A percentile compares a stretch with the other conserved stretches of the same genome.
phyloP scores from a whole-genome alignment of 345 rosid genomes.

The Syzygium aqueum region DNA sequence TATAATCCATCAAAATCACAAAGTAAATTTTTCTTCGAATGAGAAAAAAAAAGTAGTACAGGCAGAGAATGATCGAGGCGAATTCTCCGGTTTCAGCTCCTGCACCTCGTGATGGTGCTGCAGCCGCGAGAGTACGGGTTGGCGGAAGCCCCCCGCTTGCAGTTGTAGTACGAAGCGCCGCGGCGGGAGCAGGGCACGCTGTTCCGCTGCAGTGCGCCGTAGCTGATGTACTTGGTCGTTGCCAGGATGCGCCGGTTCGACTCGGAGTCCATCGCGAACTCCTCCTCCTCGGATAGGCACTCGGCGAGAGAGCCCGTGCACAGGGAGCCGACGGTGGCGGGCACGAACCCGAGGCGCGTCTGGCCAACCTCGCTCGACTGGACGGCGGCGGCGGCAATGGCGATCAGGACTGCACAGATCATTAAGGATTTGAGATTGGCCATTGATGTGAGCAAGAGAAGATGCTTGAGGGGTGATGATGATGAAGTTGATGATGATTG shows the following conservation, averaged over 20 bases:
- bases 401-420: background rate
- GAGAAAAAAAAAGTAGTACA: background rate
- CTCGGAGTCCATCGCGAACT: slow-evolving; percentile 68
- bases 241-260: slow-evolving; percentile 78
- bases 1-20: background rate
- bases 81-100: slow-evolving; percentile 22
- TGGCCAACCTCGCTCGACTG: background rate
- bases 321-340: background rate
- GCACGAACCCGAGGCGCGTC: background rate
- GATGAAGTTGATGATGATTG: background rate
- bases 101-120: slow-evolving; percentile 80
- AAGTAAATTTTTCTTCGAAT: background rate
- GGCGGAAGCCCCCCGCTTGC: slow-evolving; percentile 61
- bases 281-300: slow-evolving; percentile 24
- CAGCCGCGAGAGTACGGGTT: slow-evolving; percentile 91
- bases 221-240: slow-evolving; percentile 68
- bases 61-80: background rate
- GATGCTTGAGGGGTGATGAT: background rate
- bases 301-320: background rate
- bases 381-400: too few species aligned
- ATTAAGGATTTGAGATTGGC: background rate
- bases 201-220: slow-evolving; percentile 89
- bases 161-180: slow-evolving; percentile 95
- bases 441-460: background rate
- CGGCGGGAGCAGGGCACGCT: slow-evolving; percentile 89